Evolutionary conservation across 2,329 filamentous ascomycete species (phyloP).

Genomic region (Ascocoryne sarcoides): DNA sequence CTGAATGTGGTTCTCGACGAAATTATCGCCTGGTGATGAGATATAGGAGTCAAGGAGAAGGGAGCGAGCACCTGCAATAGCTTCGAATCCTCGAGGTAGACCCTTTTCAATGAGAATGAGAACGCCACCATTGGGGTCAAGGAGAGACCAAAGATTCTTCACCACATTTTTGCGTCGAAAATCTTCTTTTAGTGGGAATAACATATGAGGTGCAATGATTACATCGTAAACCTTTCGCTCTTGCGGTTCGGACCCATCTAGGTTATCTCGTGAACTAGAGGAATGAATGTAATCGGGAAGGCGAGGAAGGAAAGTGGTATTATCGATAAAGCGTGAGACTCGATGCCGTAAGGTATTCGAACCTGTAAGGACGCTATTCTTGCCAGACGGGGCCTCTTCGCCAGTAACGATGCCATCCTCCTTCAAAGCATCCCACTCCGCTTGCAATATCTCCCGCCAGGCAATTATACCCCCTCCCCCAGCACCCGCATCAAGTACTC

Average conservation of each 20-base stretch:
- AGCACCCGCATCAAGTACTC: constrained; percentile 65
- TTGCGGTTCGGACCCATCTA: constrained; percentile 37
- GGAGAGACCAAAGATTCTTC: constrained; percentile 81
- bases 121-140: constrained; percentile 77
- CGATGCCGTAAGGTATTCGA: constrained; percentile 68
- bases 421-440: constrained; percentile 69
- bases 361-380: constrained; percentile 72
- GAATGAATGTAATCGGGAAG: constrained; percentile 74
- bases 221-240: constrained; percentile 77
- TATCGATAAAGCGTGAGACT: constrained; percentile 66
- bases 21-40: constrained; percentile 45
- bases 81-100: constrained; percentile 83
- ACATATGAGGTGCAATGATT: constrained; percentile 77
- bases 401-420: constrained; percentile 38
- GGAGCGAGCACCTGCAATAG: constrained; percentile 74
- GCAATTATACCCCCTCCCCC: constrained; percentile 66
- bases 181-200: constrained; percentile 68
- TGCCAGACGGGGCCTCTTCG: constrained; percentile 52
- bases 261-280: not conserved
- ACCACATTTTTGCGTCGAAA: constrained; percentile 70
- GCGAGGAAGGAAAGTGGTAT: constrained; percentile 86
- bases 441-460: constrained; percentile 68
- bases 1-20: constrained; percentile 30
- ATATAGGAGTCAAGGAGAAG: constrained; percentile 71
- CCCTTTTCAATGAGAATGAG: constrained; percentile 87